These are phyloP conservation scores for Ustulina deusta DNA, from an alignment of 2,329 filamentous ascomycete species.

Conservation along the genomic window DNA sequence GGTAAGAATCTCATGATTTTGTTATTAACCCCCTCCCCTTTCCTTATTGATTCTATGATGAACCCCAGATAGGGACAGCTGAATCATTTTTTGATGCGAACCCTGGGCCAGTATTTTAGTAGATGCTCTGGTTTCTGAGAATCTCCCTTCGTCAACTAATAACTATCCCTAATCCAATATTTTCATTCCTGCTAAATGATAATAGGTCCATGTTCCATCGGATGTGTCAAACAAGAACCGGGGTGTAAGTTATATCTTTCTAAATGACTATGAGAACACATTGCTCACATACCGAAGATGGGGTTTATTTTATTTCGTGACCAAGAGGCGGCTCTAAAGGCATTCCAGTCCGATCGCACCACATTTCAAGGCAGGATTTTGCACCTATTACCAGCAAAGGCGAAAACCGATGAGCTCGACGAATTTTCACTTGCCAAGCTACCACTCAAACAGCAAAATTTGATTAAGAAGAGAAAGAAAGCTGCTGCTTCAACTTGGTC, in stretches of 20 bases:
- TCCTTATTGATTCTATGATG: constrained; percentile 75
- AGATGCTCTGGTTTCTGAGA: constrained; percentile 97
- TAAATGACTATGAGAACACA: constrained; percentile 14
- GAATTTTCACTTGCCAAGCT: constrained; percentile 92
- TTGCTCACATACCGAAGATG: constrained; percentile 59
- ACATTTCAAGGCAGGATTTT: constrained; percentile 93
- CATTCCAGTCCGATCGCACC: constrained; percentile 84
- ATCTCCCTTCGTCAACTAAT: constrained; percentile 53
- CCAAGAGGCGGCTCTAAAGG: constrained; percentile 78
- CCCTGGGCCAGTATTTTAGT: constrained; percentile 98
- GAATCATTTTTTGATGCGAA: constrained; percentile 89
- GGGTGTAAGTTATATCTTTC: constrained; percentile 59
- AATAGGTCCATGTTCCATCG: constrained; percentile 86
- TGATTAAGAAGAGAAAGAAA: constrained; percentile 86
- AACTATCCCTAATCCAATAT: constrained; percentile 42
- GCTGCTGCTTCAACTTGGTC: constrained; percentile 85
- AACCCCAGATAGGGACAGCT: constrained; percentile 99
- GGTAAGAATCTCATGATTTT: constrained; percentile 69
- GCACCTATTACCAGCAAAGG: constrained; percentile 86
- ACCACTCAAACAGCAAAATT: constrained; percentile 92
- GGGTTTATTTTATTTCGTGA: constrained; percentile 85
- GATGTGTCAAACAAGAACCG: constrained; percentile 80
- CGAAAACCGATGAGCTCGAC: constrained; percentile 85
- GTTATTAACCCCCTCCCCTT: constrained; percentile 9
- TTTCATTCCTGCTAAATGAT: constrained; percentile 56